Evolutionary conservation across 2,329 filamentous ascomycete species (phyloP).

Genomic region (Talaromyces amestolkiae): DNA sequence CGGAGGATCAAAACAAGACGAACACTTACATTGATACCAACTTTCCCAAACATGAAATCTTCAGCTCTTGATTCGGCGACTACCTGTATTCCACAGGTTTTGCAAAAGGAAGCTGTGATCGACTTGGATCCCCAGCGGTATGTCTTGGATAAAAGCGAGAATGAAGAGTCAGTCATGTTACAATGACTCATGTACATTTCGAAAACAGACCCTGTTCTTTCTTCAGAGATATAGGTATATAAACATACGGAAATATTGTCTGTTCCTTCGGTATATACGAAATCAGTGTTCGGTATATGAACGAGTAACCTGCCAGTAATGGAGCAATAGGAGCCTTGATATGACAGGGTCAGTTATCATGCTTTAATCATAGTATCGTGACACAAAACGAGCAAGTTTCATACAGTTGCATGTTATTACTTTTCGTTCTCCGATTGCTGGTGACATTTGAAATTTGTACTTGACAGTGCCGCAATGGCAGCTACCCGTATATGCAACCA

Average conservation of each 20-base stretch:
- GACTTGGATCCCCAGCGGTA: constrained; percentile 30
- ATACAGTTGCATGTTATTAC: constrained; percentile 26
- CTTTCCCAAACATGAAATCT: constrained; percentile 17
- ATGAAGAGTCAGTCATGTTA: not conserved
- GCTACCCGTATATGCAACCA: constrained; percentile 20
- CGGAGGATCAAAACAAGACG: not conserved
- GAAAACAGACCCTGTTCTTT: not conserved
- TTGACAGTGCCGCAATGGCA: constrained; percentile 27
- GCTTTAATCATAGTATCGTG: not conserved
- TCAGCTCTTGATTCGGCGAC: constrained; percentile 27
- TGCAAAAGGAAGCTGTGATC: constrained; percentile 32
- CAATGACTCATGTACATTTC: not conserved
- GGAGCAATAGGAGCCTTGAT: constrained; percentile 31
- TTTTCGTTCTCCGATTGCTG: constrained; percentile 22
- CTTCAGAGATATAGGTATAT: not conserved
- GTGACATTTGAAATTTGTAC: constrained; percentile 23
- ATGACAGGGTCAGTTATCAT: not conserved
- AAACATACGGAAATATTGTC: constrained; percentile 25
- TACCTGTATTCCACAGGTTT: constrained; percentile 31
- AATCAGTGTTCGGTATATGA: constrained; percentile 26
- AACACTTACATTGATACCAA: constrained; percentile 32
- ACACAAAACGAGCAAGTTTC: not conserved
- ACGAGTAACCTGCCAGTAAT: constrained; percentile 33
- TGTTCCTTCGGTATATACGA: constrained; percentile 24
- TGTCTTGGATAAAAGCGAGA: constrained; percentile 18